Evolutionary conservation across 768 basidiomycete genomes (phyloP), one percentile per base, ranked within the genome.

Genomic region (Gloeostereum incarnatum): DNA sequence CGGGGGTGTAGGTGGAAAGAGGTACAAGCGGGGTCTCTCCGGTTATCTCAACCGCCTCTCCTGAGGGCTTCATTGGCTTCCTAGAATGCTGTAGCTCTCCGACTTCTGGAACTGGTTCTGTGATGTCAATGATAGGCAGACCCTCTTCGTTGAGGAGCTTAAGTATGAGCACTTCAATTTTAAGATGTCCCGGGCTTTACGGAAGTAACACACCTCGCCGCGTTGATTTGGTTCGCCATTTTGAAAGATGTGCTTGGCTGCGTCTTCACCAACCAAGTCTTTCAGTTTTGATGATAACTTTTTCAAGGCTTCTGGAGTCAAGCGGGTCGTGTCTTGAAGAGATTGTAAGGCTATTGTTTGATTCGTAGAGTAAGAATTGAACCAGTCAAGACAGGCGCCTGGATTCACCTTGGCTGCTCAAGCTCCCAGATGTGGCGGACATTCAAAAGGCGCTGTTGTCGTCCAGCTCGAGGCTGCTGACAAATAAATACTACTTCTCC

Each of bases 81-180:
- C n/a, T n/a, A n/a, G n/a, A n/a, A n/a, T n/a, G n/a, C n/a, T n/a
- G n/a, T n/a, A n/a, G n/a, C n/a, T n/a, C n/a, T n/a, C n/a, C n/a
- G n/a, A n/a, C n/a, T n/a, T 50, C 58, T 16, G 57, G 35, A 3
- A 69, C 49, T 29, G 75, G 75, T 50, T 89, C 86, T 21, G 68
- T 70, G 40, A 89, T 79, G 25, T 89, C 86, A 43, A 87, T 65
- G 44, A 89, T 80, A 8, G 85, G 85, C 26, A 84, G 69, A 3
- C 83, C 84, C 34, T 89, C 84, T 49, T 86, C 82, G 49, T 82
- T 83, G 27, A 81, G 48, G 37, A 80, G 63, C 84, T 87, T 43
- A 25, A 47, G 41, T 47, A 46, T 45, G 22, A 42, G n/a, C n/a
- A n/a, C n/a, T n/a, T n/a, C n/a, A n/a, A n/a, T n/a, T n/a, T n/a